phyloP scores from a whole-genome alignment of 2,329 filamentous ascomycete species.

The Scedosporium aurantiacum region DNA sequence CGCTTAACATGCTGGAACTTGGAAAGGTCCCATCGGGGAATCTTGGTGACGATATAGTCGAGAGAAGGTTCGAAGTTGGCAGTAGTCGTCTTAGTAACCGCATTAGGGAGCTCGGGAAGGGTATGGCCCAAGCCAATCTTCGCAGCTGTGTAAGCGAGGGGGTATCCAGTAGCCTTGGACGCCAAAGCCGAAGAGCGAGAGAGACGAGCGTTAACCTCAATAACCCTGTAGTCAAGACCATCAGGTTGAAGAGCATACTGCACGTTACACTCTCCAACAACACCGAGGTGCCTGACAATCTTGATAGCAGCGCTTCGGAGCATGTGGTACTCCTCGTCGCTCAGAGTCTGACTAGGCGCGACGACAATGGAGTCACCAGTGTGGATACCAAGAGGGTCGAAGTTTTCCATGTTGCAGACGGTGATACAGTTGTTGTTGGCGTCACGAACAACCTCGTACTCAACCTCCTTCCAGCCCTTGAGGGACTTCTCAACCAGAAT shows the following conservation, averaged over 20 bases:
- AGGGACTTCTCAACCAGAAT: slow-evolving; percentile 97
- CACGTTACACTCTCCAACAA: slow-evolving; percentile 97
- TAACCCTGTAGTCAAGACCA: slow-evolving; percentile 94
- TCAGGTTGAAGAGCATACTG: slow-evolving; percentile 96
- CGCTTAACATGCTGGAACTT: slow-evolving; percentile 99
- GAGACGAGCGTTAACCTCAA: slow-evolving; percentile 97
- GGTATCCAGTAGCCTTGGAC: slow-evolving; percentile 96
- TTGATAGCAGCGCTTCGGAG: slow-evolving; percentile 95
- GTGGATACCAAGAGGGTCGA: slow-evolving; percentile 93
- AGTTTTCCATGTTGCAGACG: slow-evolving; percentile 78
- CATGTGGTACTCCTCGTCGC: slow-evolving; percentile 99
- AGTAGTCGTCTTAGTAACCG: slow-evolving; percentile 77
- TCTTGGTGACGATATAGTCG: slow-evolving; percentile 98
- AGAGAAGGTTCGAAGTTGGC: slow-evolving; percentile 97
- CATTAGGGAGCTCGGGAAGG: slow-evolving; percentile 90
- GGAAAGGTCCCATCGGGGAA: slow-evolving; percentile 93
- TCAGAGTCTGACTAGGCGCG: slow-evolving; percentile 90
- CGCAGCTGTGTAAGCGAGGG: slow-evolving; percentile 90
- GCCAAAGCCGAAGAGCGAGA: slow-evolving; percentile 94
- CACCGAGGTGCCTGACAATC: slow-evolving; percentile 91
- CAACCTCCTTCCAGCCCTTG: slow-evolving; percentile 99
- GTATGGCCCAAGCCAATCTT: slow-evolving; percentile 97
- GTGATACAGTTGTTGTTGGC: slow-evolving; percentile 98
- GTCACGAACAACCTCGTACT: slow-evolving; percentile 96
- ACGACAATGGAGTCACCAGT: slow-evolving; percentile 99